Evolutionary conservation across 2,329 filamentous ascomycete genomes (phyloP).

Genomic region (Alternaria sp.): DNA sequence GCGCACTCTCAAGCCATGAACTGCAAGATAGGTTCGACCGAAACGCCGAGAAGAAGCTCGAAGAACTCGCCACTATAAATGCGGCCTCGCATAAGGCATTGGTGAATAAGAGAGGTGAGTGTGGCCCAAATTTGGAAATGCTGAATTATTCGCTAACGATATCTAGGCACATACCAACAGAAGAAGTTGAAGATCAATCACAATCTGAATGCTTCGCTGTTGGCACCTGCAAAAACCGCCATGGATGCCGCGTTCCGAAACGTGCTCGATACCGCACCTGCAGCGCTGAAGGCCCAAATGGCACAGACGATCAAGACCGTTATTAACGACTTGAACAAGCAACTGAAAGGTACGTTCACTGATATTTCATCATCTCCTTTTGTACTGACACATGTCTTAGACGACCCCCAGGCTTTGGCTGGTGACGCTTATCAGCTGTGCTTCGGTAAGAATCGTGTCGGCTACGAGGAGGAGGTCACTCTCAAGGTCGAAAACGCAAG

Average conservation of each 20-base stretch:
- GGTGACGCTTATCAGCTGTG: slow-evolving; percentile 19
- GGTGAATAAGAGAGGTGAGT: slow-evolving; percentile 7
- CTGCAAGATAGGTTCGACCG: slow-evolving; percentile 9
- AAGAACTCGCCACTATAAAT: background rate
- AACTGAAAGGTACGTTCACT: slow-evolving; percentile 9
- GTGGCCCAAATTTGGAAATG: background rate
- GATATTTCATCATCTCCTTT: background rate
- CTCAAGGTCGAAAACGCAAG: slow-evolving; percentile 8
- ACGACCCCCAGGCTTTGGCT: slow-evolving; percentile 16
- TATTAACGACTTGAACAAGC: slow-evolving; percentile 2
- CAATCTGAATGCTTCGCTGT: slow-evolving; percentile 12
- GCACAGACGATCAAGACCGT: slow-evolving; percentile 9
- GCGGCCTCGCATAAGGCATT: slow-evolving; percentile 5
- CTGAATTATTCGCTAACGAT: background rate
- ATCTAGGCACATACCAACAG: slow-evolving; percentile 5
- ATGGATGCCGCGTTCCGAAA: slow-evolving; percentile 12
- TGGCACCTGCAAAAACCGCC: background rate
- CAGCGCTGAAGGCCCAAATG: slow-evolving; percentile 9
- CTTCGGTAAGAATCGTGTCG: slow-evolving; percentile 12
- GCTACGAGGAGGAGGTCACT: background rate
- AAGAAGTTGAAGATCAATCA: slow-evolving; percentile 12
- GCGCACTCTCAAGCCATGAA: background rate
- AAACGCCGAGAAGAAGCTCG: slow-evolving; percentile 3
- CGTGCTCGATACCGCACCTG: background rate
- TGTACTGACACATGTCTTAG: slow-evolving; percentile 4